Conservation (phyloP, 1,284 basidiomycete species). For the Ceratobasidium sp. region DNA sequence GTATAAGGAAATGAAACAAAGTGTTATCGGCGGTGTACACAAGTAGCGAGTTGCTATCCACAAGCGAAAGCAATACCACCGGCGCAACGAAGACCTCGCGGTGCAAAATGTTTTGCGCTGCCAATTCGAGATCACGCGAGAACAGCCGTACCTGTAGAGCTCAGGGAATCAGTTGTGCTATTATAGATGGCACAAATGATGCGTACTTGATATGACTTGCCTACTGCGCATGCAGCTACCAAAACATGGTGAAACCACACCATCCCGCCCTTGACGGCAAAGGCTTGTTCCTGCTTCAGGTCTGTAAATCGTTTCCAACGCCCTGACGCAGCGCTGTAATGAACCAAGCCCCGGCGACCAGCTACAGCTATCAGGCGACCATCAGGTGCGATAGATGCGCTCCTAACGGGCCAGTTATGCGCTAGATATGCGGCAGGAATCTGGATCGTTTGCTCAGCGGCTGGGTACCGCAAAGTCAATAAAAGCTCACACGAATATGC, state of each 20-base stretch:
- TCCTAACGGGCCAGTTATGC: slow-evolving; percentile 93
- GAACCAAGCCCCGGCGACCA: slow-evolving; percentile 87
- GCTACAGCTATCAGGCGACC: slow-evolving; percentile 93
- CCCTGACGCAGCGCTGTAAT: slow-evolving; percentile 92
- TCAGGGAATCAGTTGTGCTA: slow-evolving; percentile 22
- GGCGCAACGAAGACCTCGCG: slow-evolving; percentile 79
- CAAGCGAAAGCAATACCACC: slow-evolving; percentile 84
- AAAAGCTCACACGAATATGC: slow-evolving; percentile 74
- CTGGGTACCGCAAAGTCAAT: not conserved
- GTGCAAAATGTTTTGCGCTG: slow-evolving; percentile 82
- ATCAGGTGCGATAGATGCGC: slow-evolving; percentile 89
- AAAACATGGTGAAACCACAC: slow-evolving; percentile 98
- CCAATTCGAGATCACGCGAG: slow-evolving; percentile 92
- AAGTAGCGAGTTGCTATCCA: slow-evolving; percentile 90
- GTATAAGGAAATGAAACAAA: slow-evolving; percentile 89
- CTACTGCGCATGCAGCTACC: slow-evolving; percentile 87
- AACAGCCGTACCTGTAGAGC: slow-evolving; percentile 83
- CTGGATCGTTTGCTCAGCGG: slow-evolving; percentile 52
- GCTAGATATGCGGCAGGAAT: slow-evolving; percentile 90
- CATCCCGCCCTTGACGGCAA: slow-evolving; percentile 88
- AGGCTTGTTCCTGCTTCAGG: slow-evolving; percentile 86
- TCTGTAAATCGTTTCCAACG: slow-evolving; percentile 92
- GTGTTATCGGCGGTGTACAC: slow-evolving; percentile 98
- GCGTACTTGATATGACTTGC: slow-evolving; percentile 75
- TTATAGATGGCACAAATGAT: not conserved